phyloP scores from a whole-genome alignment of 2,329 filamentous ascomycete species.

The Ophiocordyceps robertsii region DNA sequence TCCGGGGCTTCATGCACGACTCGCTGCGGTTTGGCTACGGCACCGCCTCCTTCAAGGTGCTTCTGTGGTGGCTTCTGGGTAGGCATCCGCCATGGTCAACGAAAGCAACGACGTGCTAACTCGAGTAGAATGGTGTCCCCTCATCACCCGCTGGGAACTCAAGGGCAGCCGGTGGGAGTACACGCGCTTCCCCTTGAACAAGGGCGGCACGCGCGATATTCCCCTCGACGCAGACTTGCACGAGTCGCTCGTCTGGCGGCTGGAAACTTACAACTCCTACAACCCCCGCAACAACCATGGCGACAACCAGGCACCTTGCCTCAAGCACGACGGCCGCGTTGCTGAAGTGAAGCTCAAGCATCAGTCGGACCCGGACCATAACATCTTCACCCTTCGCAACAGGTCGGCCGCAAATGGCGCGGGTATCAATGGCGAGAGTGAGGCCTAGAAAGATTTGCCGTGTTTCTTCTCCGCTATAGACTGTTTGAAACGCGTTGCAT shows the following conservation, averaged over 20 bases:
- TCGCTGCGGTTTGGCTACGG: conserved; percentile 22
- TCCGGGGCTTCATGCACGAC: conserved; percentile 22
- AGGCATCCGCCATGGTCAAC: conserved; percentile 6
- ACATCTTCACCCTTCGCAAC: too few relatives aligned
- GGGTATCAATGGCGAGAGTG: too few relatives aligned
- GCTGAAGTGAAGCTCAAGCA: background rate
- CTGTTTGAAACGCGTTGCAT: too few relatives aligned
- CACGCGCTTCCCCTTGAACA: conserved; percentile 23
- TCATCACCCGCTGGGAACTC: conserved; percentile 27
- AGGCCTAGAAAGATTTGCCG: too few relatives aligned
- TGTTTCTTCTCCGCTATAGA: too few relatives aligned
- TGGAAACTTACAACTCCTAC: conserved; percentile 15
- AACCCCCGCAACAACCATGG: conserved; percentile 20
- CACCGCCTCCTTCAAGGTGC: conserved; percentile 22
- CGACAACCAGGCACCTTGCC: conserved; percentile 14
- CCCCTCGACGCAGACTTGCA: conserved; percentile 24
- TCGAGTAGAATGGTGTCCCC: conserved; percentile 21
- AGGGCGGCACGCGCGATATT: conserved; percentile 22
- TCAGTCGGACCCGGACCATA: too few relatives aligned
- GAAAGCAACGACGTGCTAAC: too few relatives aligned
- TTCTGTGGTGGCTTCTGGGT: conserved; percentile 31
- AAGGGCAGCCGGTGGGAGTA: conserved; percentile 17
- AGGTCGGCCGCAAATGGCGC: too few relatives aligned
- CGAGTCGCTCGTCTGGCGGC: conserved; percentile 20
- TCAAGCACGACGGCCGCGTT: conserved; percentile 10